A percentile compares a stretch with the other conserved stretches of the same genome.
phyloP scores from a whole-genome alignment of 176 grass and related monocot species.

The Lolium rigidum region DNA sequence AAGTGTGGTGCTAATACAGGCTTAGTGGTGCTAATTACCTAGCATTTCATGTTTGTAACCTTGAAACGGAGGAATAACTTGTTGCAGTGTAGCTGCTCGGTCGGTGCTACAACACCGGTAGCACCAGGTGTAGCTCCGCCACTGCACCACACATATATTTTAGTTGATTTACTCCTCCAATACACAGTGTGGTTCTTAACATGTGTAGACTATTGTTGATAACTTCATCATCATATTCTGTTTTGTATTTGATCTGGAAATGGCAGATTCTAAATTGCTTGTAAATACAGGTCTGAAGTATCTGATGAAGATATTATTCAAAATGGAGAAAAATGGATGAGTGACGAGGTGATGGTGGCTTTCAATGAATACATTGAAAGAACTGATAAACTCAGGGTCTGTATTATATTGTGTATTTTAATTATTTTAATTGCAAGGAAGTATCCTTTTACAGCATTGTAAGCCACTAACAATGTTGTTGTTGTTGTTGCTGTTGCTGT shows the following conservation, averaged over 20 bases:
- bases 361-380: not conserved
- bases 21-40: too few species aligned
- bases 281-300: not conserved
- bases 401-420: not conserved
- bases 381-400: not conserved
- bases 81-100: too few species aligned
- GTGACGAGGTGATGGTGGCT: constrained; percentile 7
- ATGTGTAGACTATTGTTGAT: not conserved
- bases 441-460: not conserved
- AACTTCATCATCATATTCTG: not conserved
- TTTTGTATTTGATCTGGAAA: not conserved
- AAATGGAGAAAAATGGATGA: constrained; percentile 3
- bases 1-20: too few species aligned
- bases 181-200: not conserved
- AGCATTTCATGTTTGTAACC: too few species aligned
- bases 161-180: not conserved
- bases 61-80: too few species aligned
- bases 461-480: not conserved
- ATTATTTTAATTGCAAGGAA: not conserved
- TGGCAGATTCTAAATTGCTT: not conserved
- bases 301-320: constrained; percentile 4
- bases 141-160: not conserved
- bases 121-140: too few species aligned
- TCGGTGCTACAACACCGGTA: too few species aligned
- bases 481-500: not conserved